Evolutionary conservation across 176 grass and related monocot species (phyloP).

Genomic region (Carex scoparia): DNA sequence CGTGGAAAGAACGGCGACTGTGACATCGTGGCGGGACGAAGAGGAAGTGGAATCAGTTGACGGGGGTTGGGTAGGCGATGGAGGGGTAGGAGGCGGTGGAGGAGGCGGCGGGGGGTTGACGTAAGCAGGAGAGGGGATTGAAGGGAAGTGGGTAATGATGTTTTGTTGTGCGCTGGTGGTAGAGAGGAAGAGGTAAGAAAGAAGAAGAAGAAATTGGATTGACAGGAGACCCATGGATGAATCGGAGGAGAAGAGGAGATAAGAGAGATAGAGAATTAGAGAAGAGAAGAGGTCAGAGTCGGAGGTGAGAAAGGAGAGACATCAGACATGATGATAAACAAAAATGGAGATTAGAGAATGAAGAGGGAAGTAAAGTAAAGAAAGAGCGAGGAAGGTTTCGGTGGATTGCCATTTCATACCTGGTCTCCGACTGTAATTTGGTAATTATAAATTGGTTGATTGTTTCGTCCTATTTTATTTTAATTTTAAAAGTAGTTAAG

Average conservation of each 20-base stretch:
- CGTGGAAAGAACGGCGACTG: constrained; percentile 63
- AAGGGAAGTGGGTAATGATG: constrained; percentile 52
- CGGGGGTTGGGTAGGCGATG: not conserved
- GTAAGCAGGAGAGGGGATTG: constrained; percentile 45
- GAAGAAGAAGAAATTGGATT: not conserved
- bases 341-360: no score
- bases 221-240: no score
- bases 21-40: constrained; percentile 37
- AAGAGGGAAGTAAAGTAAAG: no score
- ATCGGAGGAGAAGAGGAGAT: no score
- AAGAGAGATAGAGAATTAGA: not conserved
- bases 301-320: no score
- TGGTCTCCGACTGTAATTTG: no score
- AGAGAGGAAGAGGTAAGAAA: not conserved
- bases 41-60: not conserved
- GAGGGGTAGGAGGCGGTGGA: not conserved
- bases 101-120: constrained; percentile 37
- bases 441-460: not conserved
- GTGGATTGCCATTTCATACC: no score
- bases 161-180: constrained; percentile 35
- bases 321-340: no score
- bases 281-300: not conserved
- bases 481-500: not conserved
- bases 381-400: no score
- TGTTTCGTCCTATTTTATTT: not conserved